phyloP scores from a whole-genome alignment of 2,329 filamentous ascomycete species.

The Harringtonia lauricola region DNA sequence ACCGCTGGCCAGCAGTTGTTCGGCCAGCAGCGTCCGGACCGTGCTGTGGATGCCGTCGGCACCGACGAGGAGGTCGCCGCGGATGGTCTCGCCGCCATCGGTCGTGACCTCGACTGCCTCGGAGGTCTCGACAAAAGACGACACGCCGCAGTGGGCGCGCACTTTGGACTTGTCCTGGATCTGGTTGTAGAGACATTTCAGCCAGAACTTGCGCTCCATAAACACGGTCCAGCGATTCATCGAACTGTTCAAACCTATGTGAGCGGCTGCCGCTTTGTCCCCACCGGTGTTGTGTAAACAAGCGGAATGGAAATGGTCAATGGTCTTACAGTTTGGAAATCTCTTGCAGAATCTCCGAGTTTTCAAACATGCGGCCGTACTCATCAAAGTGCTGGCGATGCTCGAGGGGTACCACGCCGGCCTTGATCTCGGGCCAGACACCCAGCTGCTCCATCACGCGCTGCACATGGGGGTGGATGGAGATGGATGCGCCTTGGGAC shows the following conservation, averaged over 20 bases:
- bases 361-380: not conserved
- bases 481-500: constrained; percentile 34
- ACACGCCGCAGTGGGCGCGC: constrained; percentile 16
- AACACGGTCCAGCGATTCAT: constrained; percentile 13
- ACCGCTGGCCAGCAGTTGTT: too few species aligned
- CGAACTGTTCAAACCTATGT: too few species aligned
- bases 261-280: too few species aligned
- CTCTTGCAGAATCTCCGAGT: not conserved
- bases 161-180: constrained; percentile 21
- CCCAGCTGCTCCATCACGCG: constrained; percentile 40
- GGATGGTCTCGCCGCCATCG: constrained; percentile 16
- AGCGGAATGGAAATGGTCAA: not conserved
- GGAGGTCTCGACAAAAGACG: constrained; percentile 13
- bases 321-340: not conserved
- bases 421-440: constrained; percentile 5
- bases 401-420: not conserved
- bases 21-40: not conserved
- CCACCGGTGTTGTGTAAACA: too few species aligned
- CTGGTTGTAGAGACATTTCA: constrained; percentile 21
- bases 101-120: constrained; percentile 19
- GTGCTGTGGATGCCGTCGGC: constrained; percentile 27
- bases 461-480: constrained; percentile 26
- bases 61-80: constrained; percentile 23
- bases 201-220: constrained; percentile 22
- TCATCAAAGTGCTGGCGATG: not conserved